A percentile compares a stretch with the other conserved stretches of the same genome.
Conservation (phyloP, 179 eudicot species). For the Silene vulgaris region DNA sequence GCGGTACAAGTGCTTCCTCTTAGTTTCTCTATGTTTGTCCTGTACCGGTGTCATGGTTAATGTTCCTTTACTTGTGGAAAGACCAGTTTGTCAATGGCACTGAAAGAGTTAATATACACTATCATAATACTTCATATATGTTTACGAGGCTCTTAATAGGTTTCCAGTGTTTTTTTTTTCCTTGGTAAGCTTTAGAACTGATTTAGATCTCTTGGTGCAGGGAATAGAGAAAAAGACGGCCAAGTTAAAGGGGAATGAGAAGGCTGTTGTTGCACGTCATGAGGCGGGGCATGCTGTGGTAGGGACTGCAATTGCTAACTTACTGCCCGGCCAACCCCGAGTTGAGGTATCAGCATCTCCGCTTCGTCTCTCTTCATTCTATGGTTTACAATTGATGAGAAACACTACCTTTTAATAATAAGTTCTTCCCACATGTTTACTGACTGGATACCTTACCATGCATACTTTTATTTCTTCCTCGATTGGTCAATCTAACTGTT, state of each 20-base stretch:
- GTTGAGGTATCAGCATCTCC: conserved; percentile 57
- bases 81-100: neutral
- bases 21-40: neutral
- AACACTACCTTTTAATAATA: neutral
- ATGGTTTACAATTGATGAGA: conserved; percentile 1
- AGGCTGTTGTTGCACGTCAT: conserved; percentile 96
- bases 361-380: neutral
- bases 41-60: conserved; percentile 9
- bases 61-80: neutral
- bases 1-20: conserved; percentile 46
- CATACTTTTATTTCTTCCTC: neutral
- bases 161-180: neutral
- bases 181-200: neutral
- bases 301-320: conserved; percentile 89
- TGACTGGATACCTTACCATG: neutral
- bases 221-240: conserved; percentile 93
- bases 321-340: conserved; percentile 90
- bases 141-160: neutral
- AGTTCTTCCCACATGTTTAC: conserved; percentile 4
- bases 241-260: conserved; percentile 77
- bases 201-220: conserved; percentile 31
- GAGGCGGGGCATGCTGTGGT: conserved; percentile 99
- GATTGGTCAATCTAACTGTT: neutral
- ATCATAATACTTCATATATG: neutral
- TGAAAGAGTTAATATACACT: too few relatives aligned